These are phyloP conservation scores for Pseudogymnoascus sp. DNA, from an alignment of 2,329 filamentous ascomycete species.

Conservation along the genomic window DNA sequence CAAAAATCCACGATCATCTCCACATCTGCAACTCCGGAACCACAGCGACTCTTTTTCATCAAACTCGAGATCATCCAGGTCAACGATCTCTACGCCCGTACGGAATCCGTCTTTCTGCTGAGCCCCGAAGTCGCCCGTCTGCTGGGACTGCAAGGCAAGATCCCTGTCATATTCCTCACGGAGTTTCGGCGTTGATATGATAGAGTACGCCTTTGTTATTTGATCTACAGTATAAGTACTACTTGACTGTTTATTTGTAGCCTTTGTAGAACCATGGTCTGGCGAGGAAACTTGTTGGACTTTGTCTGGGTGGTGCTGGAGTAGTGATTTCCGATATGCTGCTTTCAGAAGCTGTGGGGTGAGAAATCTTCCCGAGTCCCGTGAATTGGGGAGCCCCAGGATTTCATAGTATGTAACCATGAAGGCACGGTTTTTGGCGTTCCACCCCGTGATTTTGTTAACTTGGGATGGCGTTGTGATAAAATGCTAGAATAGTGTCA, in stretches of 20 bases:
- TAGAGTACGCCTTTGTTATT: slow-evolving; percentile 51
- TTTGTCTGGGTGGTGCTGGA: slow-evolving; percentile 61
- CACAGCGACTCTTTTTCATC: slow-evolving; percentile 43
- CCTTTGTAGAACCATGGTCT: slow-evolving; percentile 8
- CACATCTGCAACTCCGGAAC: slow-evolving; percentile 55
- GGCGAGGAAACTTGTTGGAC: slow-evolving; percentile 18
- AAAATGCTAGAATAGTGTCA: neutral
- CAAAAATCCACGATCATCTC: slow-evolving; percentile 52
- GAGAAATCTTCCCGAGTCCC: slow-evolving; percentile 39
- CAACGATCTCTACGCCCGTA: slow-evolving; percentile 55
- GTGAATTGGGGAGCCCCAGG: slow-evolving; percentile 45
- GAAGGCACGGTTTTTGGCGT: neutral
- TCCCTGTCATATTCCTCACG: slow-evolving; percentile 48
- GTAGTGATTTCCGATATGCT: slow-evolving; percentile 57
- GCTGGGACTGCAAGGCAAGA: slow-evolving; percentile 31
- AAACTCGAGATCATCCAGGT: slow-evolving; percentile 56
- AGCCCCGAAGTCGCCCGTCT: slow-evolving; percentile 15
- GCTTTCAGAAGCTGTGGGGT: slow-evolving; percentile 46
- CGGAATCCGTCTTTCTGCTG: slow-evolving; percentile 34
- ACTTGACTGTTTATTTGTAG: slow-evolving; percentile 20
- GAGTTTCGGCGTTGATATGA: slow-evolving; percentile 43
- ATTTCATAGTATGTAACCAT: slow-evolving; percentile 51
- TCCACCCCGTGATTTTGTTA: neutral
- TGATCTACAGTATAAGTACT: slow-evolving; percentile 51
- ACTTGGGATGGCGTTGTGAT: neutral